Conservation (phyloP, 2,329 filamentous ascomycete species). For the Talaromyces rugulosus region DNA sequence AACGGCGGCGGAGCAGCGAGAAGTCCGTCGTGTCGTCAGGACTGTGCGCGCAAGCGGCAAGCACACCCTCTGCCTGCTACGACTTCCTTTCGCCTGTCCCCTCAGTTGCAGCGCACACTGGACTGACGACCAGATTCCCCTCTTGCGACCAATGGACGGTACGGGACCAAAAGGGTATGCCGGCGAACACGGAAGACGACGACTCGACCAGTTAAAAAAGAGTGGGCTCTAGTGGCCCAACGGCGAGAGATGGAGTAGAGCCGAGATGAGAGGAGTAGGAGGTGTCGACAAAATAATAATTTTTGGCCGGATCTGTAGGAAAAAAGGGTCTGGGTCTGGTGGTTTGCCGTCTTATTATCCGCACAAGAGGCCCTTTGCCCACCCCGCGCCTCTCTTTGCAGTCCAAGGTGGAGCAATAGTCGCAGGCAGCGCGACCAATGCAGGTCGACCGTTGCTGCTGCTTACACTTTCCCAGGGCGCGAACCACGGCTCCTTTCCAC, state of each 20-base stretch:
- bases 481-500: constrained; percentile 27
- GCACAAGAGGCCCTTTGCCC: background rate
- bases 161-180: background rate
- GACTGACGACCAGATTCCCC: background rate
- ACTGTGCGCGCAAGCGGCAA: constrained; percentile 27
- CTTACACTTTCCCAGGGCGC: constrained; percentile 7
- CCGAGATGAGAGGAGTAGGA: background rate
- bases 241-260: background rate
- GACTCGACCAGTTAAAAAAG: constrained; percentile 1
- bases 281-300: background rate
- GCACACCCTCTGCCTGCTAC: constrained; percentile 13
- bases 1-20: constrained; percentile 21
- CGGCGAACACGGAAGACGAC: constrained; percentile 1
- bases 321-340: background rate
- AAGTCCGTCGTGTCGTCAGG: constrained; percentile 29
- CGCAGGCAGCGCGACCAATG: constrained; percentile 8
- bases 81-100: constrained; percentile 24
- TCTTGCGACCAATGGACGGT: background rate
- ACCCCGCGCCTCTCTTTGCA: background rate
- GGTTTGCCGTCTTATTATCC: constrained; percentile 1
- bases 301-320: constrained; percentile 2
- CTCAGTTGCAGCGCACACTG: background rate
- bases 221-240: background rate
- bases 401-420: constrained; percentile 7
- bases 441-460: constrained; percentile 12